phyloP scores from a whole-genome alignment of 148 eudicot genomes.

The Selenicereus undatus region DNA sequence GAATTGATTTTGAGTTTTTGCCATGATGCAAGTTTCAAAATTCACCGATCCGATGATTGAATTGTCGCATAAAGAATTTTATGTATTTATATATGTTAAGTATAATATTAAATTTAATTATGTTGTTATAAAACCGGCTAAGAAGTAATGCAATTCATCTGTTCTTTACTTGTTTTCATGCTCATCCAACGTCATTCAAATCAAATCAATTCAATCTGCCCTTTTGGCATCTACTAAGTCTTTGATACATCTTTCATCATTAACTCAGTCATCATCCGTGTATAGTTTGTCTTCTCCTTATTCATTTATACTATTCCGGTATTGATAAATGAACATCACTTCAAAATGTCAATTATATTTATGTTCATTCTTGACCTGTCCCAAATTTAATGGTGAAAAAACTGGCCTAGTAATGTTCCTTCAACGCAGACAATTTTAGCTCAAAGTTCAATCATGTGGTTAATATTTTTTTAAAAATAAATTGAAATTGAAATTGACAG shows the following conservation, averaged over 20 bases:
- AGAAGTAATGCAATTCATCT: too few relatives aligned
- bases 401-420: background rate
- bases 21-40: background rate
- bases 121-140: too few relatives aligned
- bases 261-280: background rate
- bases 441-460: background rate
- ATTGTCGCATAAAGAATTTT: too few relatives aligned
- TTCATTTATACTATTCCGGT: background rate
- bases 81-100: too few relatives aligned
- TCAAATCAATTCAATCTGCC: too few relatives aligned
- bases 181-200: too few relatives aligned
- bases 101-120: too few relatives aligned
- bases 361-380: background rate
- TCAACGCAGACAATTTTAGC: background rate
- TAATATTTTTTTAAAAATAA: background rate
- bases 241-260: too few relatives aligned
- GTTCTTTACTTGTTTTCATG: too few relatives aligned
- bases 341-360: background rate
- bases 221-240: too few relatives aligned
- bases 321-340: background rate
- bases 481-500: background rate
- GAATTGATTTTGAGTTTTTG: background rate
- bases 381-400: background rate
- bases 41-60: too few relatives aligned
- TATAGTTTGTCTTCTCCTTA: background rate